Conservation (phyloP, 306 rosid species). For the Abrus pulchellus region DNA sequence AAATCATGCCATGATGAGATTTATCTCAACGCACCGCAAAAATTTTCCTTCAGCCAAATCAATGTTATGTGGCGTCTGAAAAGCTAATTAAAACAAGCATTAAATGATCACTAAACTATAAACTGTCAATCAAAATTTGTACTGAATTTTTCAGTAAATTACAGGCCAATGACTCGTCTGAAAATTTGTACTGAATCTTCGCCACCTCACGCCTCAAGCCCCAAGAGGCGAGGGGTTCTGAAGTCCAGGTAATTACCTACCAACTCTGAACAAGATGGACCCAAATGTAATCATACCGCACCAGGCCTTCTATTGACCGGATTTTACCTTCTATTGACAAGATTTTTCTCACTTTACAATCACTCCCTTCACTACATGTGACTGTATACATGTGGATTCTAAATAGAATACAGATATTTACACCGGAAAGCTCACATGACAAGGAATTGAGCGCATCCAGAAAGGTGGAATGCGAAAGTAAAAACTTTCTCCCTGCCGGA, state of each 20-base stretch:
- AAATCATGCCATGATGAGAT: background rate
- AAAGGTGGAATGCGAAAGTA: conserved; percentile 26
- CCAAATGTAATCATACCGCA: conserved; percentile 13
- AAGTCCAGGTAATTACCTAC: conserved; percentile 11
- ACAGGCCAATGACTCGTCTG: conserved; percentile 22
- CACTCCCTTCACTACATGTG: conserved; percentile 18
- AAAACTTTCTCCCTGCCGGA: conserved; percentile 35
- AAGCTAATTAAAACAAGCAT: background rate
- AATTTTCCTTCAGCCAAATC: background rate
- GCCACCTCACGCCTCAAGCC: conserved; percentile 36
- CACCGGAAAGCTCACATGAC: conserved; percentile 33
- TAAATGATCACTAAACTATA: conserved; percentile 28
- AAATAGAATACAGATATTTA: conserved; percentile 20
- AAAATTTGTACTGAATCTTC: conserved; percentile 14
- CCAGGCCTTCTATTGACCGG: background rate
- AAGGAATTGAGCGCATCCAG: conserved; percentile 39
- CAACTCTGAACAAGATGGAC: conserved; percentile 1
- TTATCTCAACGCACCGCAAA: no score
- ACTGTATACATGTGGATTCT: conserved; percentile 29
- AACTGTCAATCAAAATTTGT: conserved; percentile 27
- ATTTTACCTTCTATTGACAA: background rate
- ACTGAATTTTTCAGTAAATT: conserved; percentile 27
- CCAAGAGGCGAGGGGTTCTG: conserved; percentile 38
- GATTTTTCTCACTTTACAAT: conserved; percentile 26
- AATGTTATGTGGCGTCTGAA: background rate